Base-by-base conservation (phyloP, 139 green algal species). In the Micractinium sp. region DNA sequence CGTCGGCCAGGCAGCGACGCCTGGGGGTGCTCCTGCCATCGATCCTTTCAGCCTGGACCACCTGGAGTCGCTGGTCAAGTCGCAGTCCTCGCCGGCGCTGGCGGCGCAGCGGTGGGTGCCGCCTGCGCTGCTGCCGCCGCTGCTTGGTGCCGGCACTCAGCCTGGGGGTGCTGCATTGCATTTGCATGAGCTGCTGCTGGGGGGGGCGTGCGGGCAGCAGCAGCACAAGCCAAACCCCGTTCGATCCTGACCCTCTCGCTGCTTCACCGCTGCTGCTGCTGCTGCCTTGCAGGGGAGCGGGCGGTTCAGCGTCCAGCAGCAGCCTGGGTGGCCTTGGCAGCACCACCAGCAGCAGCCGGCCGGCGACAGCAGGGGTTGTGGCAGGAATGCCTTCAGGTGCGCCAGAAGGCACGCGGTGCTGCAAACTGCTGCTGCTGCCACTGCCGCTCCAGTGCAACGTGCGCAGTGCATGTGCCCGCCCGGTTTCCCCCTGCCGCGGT, bases 41-140 rank as follows among this genome's bases (percentile, higher is more conserved):
- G 60, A 31, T 60, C 20, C 81, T 15, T 86, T 86, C 16, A 35
- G 19, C 35, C 19, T 88, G 38, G 84, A 88, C 27, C 29, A 63
- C 39, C 31, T 81, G 84, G 85, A 88, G 27, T 33, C 53, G 19
- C 38, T 88, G 38, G 16, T 56, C 33, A 69, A 88, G 83, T 66
- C 83, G 67, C 41, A 33, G 27, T 81, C 67, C 66, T 80, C 35
- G 12, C 83, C 83, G 35, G 16, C 83, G 36, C 83, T 80, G 39
- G 83, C 78, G 41, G 41, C 41, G 83, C 83, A 87, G 83, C 66
- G 53, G 80, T 85, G 53, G 31, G 38, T 29, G 19, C 75, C 35
- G 53, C 41, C 41, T 33, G 16, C 78, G 9, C 78, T 15, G 33
- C 60, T 39, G 82, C n/a, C 35, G 63, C 61, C 47, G 41, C 41